phyloP scores from a whole-genome alignment of 2,329 filamentous ascomycete species.

The Aspergillus transmontanensis region DNA sequence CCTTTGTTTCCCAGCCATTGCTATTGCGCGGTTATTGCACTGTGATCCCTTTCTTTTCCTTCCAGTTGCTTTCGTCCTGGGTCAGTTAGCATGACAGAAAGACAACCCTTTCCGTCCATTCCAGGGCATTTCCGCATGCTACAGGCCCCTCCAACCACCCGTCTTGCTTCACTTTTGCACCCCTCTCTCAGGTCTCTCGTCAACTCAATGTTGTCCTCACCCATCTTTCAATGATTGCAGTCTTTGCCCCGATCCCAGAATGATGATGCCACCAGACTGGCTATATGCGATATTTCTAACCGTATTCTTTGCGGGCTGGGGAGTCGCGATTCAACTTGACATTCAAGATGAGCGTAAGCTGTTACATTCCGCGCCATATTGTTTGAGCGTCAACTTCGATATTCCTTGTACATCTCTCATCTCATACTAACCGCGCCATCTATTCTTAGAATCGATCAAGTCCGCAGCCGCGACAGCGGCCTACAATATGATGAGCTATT shows the following conservation, averaged over 20 bases:
- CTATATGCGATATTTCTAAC: conserved; percentile 13
- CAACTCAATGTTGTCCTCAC: background rate
- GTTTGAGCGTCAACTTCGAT: background rate
- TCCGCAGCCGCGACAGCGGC: conserved; percentile 38
- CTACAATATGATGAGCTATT: conserved; percentile 42
- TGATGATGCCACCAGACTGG: conserved; percentile 2
- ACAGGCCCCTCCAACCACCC: background rate
- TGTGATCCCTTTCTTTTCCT: background rate
- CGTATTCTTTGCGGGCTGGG: conserved; percentile 12
- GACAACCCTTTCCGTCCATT: background rate
- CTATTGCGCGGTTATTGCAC: too few species aligned
- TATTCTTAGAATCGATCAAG: conserved; percentile 34
- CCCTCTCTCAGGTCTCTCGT: background rate
- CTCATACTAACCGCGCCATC: conserved; percentile 1
- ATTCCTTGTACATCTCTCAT: background rate
- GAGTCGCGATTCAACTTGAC: conserved; percentile 21
- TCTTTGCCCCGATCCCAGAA: background rate
- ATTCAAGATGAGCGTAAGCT: conserved; percentile 24
- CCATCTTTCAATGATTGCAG: background rate
- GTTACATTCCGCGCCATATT: background rate
- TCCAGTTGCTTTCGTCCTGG: background rate
- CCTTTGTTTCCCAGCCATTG: too few species aligned
- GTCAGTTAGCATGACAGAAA: background rate
- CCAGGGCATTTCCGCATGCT: background rate
- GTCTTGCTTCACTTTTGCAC: background rate